These are phyloP conservation scores for Fusarium acutatum DNA, from an alignment of 2,329 filamentous ascomycete genomes.

Conservation along the genomic window DNA sequence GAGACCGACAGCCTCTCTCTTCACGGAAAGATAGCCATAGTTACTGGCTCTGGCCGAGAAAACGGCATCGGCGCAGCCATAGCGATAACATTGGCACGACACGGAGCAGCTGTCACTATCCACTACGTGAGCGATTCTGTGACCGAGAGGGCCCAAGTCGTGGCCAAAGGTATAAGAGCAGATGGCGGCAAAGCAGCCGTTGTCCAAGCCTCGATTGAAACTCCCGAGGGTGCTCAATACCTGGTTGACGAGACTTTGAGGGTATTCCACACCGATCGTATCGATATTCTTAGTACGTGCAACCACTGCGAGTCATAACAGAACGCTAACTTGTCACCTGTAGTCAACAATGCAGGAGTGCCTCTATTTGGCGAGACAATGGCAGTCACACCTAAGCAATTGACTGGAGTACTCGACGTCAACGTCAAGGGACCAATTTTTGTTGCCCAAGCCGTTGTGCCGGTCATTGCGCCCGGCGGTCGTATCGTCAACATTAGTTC, in stretches of 20 bases:
- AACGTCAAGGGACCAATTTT: accelerated
- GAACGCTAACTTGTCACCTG: accelerated
- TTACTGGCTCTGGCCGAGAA: not conserved
- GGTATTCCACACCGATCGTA: not conserved
- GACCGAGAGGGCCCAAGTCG: not conserved
- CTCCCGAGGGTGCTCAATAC: not conserved
- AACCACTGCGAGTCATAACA: accelerated
- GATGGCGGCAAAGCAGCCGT: accelerated
- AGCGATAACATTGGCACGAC: not conserved
- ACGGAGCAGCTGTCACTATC: not conserved
- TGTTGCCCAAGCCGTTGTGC: not conserved
- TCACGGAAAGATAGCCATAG: not conserved
- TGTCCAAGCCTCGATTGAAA: not conserved
- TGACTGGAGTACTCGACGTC: not conserved
- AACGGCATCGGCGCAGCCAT: not conserved
- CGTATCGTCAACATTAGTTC: accelerated
- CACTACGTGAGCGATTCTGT: not conserved
- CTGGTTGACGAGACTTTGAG: not conserved
- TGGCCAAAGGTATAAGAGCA: not conserved
- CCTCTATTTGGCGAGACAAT: not conserved
- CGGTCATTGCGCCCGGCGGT: accelerated
- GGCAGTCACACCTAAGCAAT: not conserved
- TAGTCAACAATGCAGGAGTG: not conserved
- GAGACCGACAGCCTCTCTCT: not conserved
- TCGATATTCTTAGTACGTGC: not conserved